Evolutionary conservation across 805 yeast species (phyloP), one percentile per base, ranked within the genome.

Genomic region (Candida peoriensis): DNA sequence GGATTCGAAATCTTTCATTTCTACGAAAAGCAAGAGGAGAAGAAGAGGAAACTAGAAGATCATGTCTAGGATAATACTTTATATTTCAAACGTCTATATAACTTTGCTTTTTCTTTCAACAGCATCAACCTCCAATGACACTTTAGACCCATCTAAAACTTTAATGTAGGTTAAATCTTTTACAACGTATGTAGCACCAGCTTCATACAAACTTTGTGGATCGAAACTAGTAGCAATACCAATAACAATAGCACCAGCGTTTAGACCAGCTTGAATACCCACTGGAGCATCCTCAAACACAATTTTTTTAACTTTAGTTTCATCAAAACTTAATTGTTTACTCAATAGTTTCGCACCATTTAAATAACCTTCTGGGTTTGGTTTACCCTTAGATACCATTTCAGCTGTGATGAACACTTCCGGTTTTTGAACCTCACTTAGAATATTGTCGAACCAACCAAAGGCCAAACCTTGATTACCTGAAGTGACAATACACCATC

Each of bases 241-340:
- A 49, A 85, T 76, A 39, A 84, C 81, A 55, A 72, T 69, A 53
- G 94, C 89, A 45, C 94, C 95, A 13, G 93, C 84, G 39, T 74
- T 84, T 54, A 79, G 76, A 59, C 95, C 95, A 24, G 95, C 94
- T 49, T 75, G 66, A 45, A 85, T 78, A 57, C 95, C 95, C 32
- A 90, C 90, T 42, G 94, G 94, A 31, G 95, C 95, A 57, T 85
- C 95, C 63, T 85, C 95, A 52, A 85, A 85, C 24, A 81, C 88
- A 32, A 84, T 77, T 26, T 64, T 66, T 48, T 62, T 67, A 36
- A 65, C 61, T 26, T 52, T 48, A 13, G 60, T 50, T 33, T 64
- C 64, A 39, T 58, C 58, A 47, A 43, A 50, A 11, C 60, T 61
- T 41, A 56, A 49, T 42, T 55, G 64, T 50, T 57, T 55, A 50